These are phyloP conservation scores for Benincasa hispida DNA, from an alignment of 306 rosid species.

Conservation along the genomic window DNA sequence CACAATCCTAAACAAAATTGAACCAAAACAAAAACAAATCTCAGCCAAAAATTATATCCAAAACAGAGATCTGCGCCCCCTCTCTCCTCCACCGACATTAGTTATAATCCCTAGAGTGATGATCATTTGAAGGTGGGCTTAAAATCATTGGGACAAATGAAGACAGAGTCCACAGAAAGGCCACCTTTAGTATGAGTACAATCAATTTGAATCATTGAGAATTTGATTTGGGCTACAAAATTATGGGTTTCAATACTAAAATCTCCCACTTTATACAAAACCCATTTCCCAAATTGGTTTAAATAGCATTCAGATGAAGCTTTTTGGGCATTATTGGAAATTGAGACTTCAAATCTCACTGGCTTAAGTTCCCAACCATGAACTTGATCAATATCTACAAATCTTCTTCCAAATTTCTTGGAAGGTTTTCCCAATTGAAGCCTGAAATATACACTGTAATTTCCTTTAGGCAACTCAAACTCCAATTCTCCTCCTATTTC, in stretches of 20 bases:
- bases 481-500: slow-evolving; percentile 65
- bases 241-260: slow-evolving; percentile 22
- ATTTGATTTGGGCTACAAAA: slow-evolving; percentile 27
- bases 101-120: too few relatives aligned
- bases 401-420: slow-evolving; percentile 39
- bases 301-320: slow-evolving; percentile 33
- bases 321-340: slow-evolving; percentile 53
- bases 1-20: background rate
- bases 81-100: too few relatives aligned
- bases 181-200: slow-evolving; percentile 92
- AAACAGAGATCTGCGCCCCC: background rate
- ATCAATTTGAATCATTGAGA: slow-evolving; percentile 81
- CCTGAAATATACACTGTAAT: slow-evolving; percentile 46
- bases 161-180: slow-evolving; percentile 58
- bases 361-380: slow-evolving; percentile 91
- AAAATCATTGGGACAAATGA: slow-evolving; percentile 33
- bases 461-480: slow-evolving; percentile 60
- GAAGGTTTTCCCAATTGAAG: slow-evolving; percentile 57
- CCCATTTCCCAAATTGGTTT: slow-evolving; percentile 41
- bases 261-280: slow-evolving; percentile 51
- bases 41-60: background rate
- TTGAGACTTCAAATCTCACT: slow-evolving; percentile 47
- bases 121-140: slow-evolving; percentile 1
- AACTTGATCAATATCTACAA: slow-evolving; percentile 40
- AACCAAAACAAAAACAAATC: background rate